A percentile compares a stretch with the other conserved stretches of the same genome.
Evolutionary conservation across 2,329 filamentous ascomycete species (phyloP).

Genomic region (Epichloe brachyelytri): DNA sequence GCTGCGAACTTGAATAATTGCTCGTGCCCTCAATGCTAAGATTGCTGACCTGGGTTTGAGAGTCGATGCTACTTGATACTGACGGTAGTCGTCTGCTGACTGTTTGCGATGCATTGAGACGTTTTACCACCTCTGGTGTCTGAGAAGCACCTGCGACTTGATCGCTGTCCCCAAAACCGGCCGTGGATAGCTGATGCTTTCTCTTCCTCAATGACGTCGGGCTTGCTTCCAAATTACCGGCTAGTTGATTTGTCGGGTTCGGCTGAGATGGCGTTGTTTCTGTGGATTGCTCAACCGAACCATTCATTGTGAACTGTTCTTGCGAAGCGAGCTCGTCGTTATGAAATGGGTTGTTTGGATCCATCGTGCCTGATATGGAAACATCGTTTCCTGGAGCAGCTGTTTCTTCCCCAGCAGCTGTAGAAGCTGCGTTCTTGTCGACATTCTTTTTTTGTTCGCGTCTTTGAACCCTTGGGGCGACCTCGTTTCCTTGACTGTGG

Average conservation of each 20-base stretch:
- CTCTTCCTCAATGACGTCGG: slow-evolving; percentile 1
- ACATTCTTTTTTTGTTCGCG: slow-evolving; percentile 20
- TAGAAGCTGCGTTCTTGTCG: neutral
- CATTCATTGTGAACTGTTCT: neutral
- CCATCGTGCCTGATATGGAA: neutral
- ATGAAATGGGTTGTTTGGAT: neutral
- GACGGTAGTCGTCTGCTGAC: neutral
- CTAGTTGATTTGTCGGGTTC: neutral
- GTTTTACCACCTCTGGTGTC: neutral
- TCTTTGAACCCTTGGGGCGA: slow-evolving; percentile 34
- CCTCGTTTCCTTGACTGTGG: slow-evolving; percentile 20
- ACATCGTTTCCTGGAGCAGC: neutral
- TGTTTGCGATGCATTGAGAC: neutral
- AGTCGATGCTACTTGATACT: neutral
- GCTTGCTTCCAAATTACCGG: neutral
- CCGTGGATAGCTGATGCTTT: neutral
- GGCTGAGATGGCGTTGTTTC: neutral
- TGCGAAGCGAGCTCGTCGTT: neutral
- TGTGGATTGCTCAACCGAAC: neutral
- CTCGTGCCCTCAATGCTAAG: neutral
- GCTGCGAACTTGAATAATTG: neutral
- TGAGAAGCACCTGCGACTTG: neutral
- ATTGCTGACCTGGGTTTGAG: neutral
- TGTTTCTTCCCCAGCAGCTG: neutral
- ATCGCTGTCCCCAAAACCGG: neutral